These are phyloP conservation scores for Baeospora myosura DNA, from an alignment of 1,284 basidiomycete species.

Conservation along the genomic window DNA sequence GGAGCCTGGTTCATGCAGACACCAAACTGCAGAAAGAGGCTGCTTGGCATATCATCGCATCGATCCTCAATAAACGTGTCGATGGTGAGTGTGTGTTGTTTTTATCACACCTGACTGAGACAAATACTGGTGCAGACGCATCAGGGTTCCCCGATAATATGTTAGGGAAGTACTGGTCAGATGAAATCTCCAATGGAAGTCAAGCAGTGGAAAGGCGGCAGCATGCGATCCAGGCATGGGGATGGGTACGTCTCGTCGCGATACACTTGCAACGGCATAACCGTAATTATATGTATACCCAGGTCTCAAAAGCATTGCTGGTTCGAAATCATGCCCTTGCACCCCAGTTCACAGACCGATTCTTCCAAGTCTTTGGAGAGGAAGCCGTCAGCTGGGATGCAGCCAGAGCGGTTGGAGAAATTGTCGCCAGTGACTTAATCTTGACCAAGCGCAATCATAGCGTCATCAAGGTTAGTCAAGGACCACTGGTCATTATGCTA, in stretches of 20 bases:
- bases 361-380: conserved; percentile 69
- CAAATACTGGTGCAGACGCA: conserved; percentile 31
- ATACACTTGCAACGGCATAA: conserved; percentile 9
- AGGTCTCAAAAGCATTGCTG: conserved; percentile 77
- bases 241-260: conserved; percentile 47
- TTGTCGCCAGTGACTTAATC: conserved; percentile 53
- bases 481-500: not conserved
- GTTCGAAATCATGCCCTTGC: conserved; percentile 63
- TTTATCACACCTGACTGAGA: not conserved
- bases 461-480: conserved; percentile 56
- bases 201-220: conserved; percentile 34
- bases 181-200: conserved; percentile 30
- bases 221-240: conserved; percentile 56
- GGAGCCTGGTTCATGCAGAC: conserved; percentile 45
- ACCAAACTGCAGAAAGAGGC: conserved; percentile 54
- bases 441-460: conserved; percentile 74
- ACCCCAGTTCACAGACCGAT: conserved; percentile 47
- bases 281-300: conserved; percentile 10
- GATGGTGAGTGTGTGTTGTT: conserved; percentile 37
- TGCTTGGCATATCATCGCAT: conserved; percentile 55
- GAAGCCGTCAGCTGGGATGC: conserved; percentile 55
- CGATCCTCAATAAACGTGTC: conserved; percentile 71
- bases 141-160: conserved; percentile 36
- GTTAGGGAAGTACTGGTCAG: conserved; percentile 39
- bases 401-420: conserved; percentile 64